Percentiles rank a stretch among this genome's conserved stretches.
Evolutionary conservation across 768 basidiomycete genomes (phyloP).

Genomic region (Omphalotus guepiniiformis): DNA sequence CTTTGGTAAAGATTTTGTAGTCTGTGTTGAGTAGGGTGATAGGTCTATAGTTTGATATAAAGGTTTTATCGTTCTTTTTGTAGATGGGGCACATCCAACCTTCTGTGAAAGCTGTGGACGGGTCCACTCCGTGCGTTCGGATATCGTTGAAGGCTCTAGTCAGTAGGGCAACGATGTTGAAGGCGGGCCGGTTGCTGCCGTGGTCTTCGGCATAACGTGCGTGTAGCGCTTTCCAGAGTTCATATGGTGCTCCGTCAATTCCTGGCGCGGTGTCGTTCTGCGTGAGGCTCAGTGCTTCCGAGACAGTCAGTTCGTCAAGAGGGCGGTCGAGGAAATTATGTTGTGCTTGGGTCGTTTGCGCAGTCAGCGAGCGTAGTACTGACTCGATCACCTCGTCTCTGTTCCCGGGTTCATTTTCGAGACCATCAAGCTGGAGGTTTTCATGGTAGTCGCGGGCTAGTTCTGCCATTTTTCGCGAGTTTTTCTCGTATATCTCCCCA

Average conservation of each 20-base stretch:
- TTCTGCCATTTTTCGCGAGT: slow-evolving; percentile 1
- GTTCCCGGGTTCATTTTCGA: not conserved
- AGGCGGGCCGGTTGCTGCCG: not conserved
- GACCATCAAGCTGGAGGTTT: not conserved
- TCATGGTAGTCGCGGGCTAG: not conserved
- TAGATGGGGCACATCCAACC: slow-evolving; percentile 39
- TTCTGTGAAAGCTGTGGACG: slow-evolving; percentile 15
- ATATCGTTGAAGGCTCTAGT: slow-evolving; percentile 20
- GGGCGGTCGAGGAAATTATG: not conserved
- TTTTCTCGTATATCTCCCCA: slow-evolving; percentile 1
- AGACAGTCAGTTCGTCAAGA: not conserved
- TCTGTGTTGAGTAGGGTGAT: slow-evolving; percentile 34
- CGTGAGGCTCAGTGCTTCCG: not conserved
- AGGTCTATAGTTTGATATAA: slow-evolving; percentile 32
- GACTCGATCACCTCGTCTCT: not conserved
- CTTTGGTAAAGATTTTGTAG: slow-evolving; percentile 31
- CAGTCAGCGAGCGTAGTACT: not conserved
- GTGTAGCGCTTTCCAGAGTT: not conserved
- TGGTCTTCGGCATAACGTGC: not conserved
- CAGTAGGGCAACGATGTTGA: slow-evolving; percentile 5
- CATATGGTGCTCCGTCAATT: slow-evolving; percentile 13
- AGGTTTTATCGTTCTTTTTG: slow-evolving; percentile 31
- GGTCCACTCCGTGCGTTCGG: slow-evolving; percentile 14
- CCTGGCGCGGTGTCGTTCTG: slow-evolving; percentile 4
- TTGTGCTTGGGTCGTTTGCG: not conserved